A percentile compares a stretch with the other conserved stretches of the same genome.
phyloP scores from a whole-genome alignment of 768 basidiomycete species.

The Boletus vinaceobasis region DNA sequence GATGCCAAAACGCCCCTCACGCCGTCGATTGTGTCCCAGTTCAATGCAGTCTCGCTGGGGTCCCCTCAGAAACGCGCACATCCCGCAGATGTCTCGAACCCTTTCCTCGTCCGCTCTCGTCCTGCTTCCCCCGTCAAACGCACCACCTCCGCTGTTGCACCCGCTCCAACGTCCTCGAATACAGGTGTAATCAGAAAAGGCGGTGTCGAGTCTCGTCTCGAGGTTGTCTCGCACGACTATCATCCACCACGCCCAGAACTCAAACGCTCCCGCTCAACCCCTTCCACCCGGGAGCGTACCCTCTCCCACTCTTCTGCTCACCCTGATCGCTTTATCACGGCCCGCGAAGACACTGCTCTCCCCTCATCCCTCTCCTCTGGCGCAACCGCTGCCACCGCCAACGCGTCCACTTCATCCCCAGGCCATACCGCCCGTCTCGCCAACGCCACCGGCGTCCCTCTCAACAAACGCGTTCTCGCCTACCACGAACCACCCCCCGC shows the following conservation, averaged over 20 bases:
- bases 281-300: constrained; percentile 44
- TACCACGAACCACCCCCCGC: constrained; percentile 86
- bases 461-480: constrained; percentile 79
- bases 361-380: constrained; percentile 62
- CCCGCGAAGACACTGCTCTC: constrained; percentile 50
- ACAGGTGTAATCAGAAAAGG: constrained; percentile 75
- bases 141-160: constrained; percentile 44
- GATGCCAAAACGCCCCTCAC: constrained; percentile 50
- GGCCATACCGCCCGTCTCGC: constrained; percentile 77
- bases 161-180: constrained; percentile 52
- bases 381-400: constrained; percentile 38
- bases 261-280: constrained; percentile 73
- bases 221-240: constrained; percentile 76
- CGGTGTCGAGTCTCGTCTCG: constrained; percentile 70
- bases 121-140: constrained; percentile 67
- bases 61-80: constrained; percentile 30
- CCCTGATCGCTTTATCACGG: constrained; percentile 73
- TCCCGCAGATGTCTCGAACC: constrained; percentile 55
- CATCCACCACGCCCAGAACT: constrained; percentile 59
- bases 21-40: constrained; percentile 38
- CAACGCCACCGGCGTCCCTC: constrained; percentile 69
- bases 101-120: constrained; percentile 56
- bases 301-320: constrained; percentile 40
- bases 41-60: constrained; percentile 36
- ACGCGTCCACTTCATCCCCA: constrained; percentile 55